These are phyloP conservation scores for Biscogniauxia sp. DNA, from an alignment of 2,329 filamentous ascomycete species.

Conservation along the genomic window DNA sequence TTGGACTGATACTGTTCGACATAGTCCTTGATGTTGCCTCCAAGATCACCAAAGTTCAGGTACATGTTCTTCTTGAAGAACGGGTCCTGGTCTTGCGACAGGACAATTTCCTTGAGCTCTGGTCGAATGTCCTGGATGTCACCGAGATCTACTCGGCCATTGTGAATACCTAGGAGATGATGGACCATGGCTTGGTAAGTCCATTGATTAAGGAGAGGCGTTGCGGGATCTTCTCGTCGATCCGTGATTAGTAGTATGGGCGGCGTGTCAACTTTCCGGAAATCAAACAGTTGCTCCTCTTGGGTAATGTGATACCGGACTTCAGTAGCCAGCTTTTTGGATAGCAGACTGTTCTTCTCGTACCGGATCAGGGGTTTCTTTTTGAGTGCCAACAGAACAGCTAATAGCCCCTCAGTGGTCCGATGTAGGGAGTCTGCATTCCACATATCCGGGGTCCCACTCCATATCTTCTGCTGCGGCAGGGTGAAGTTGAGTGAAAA, in stretches of 20 bases:
- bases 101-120: constrained; percentile 88
- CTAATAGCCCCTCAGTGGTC: constrained; percentile 82
- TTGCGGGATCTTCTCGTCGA: constrained; percentile 90
- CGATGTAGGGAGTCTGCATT: constrained; percentile 84
- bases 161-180: constrained; percentile 88
- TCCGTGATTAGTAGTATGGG: constrained; percentile 90
- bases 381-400: constrained; percentile 82
- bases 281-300: constrained; percentile 95
- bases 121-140: constrained; percentile 80
- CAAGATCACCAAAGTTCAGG: constrained; percentile 92
- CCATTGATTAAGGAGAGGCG: constrained; percentile 93
- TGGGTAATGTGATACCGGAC: constrained; percentile 91
- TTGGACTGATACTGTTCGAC: constrained; percentile 98
- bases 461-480: constrained; percentile 77
- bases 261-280: constrained; percentile 89
- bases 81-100: constrained; percentile 95
- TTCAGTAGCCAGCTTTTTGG: constrained; percentile 91
- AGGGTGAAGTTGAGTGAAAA: constrained; percentile 75
- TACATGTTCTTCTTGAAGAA: constrained; percentile 99
- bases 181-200: constrained; percentile 99
- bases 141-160: constrained; percentile 88
- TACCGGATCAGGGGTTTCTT: constrained; percentile 96
- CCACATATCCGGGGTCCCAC: constrained; percentile 79
- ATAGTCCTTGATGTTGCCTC: constrained; percentile 96
- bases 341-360: constrained; percentile 82